Conservation (phyloP, 345 rosid species). For the Salix purpurea region DNA sequence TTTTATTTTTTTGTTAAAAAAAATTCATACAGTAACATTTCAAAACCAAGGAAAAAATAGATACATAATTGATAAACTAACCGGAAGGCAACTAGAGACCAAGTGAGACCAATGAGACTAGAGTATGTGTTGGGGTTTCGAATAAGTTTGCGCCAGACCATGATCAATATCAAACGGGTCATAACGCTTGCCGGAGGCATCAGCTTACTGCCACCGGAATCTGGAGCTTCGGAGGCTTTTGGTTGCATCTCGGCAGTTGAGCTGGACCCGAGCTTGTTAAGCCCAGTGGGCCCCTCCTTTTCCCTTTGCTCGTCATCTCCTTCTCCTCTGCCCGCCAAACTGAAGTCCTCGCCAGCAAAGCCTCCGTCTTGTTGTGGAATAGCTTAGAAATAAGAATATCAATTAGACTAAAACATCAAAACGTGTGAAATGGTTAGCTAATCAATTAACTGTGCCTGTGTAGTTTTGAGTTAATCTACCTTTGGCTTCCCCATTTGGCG, state of each 20-base stretch:
- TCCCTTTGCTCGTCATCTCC: constrained; percentile 24
- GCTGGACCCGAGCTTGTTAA: constrained; percentile 51
- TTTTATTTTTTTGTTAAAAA: too few species aligned
- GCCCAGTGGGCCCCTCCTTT: constrained; percentile 26
- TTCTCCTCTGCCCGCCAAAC: constrained; percentile 50
- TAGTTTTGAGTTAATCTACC: constrained; percentile 26
- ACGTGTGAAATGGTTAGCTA: not conserved
- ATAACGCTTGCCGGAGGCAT: constrained; percentile 38
- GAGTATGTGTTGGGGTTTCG: constrained; percentile 37
- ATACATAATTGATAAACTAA: not conserved
- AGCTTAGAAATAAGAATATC: constrained; percentile 22
- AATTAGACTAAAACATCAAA: not conserved
- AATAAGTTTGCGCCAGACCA: constrained; percentile 35
- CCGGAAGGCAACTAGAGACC: constrained; percentile 30
- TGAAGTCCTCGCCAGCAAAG: constrained; percentile 46
- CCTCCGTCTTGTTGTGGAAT: constrained; percentile 44
- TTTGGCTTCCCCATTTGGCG: constrained; percentile 70
- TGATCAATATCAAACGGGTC: constrained; percentile 34
- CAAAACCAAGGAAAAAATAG: too few species aligned
- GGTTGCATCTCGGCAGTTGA: constrained; percentile 63
- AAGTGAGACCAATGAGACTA: constrained; percentile 29
- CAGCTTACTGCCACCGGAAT: constrained; percentile 21
- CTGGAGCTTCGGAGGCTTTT: constrained; percentile 34
- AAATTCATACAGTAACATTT: not conserved
- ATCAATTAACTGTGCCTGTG: not conserved